Evolutionary conservation across 1,284 basidiomycete species (phyloP).

Genomic region (Pisolithus thermaeus): DNA sequence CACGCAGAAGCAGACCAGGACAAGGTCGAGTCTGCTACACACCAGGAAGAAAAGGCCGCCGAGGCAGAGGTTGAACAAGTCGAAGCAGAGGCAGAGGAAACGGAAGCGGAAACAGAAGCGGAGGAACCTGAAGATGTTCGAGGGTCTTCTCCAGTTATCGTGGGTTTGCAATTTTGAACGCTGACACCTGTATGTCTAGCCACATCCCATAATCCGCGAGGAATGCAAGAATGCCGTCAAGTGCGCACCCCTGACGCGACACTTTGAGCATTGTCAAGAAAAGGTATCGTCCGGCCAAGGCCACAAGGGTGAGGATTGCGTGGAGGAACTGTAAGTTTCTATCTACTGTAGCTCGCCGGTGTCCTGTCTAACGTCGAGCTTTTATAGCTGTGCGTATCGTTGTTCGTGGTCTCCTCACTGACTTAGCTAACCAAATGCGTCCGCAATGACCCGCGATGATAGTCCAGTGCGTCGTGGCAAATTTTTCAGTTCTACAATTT

Average conservation of each 20-base stretch:
- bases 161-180: neutral
- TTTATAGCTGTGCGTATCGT: slow-evolving; percentile 44
- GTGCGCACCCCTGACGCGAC: slow-evolving; percentile 70
- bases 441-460: slow-evolving; percentile 2
- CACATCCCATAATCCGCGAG: slow-evolving; percentile 63
- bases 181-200: slow-evolving; percentile 31
- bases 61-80: slow-evolving; percentile 38
- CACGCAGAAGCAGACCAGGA: slow-evolving; percentile 48
- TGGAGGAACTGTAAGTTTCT: slow-evolving; percentile 72
- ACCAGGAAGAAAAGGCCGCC: slow-evolving; percentile 24
- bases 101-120: slow-evolving; percentile 43
- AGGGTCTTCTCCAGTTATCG: slow-evolving; percentile 16
- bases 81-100: slow-evolving; percentile 25
- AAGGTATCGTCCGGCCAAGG: slow-evolving; percentile 79
- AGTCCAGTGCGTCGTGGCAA: slow-evolving; percentile 58
- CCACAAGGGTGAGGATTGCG: slow-evolving; percentile 85
- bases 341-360: slow-evolving; percentile 18
- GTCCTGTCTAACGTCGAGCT: slow-evolving; percentile 9
- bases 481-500: neutral
- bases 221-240: slow-evolving; percentile 68
- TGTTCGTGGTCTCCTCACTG: slow-evolving; percentile 6
- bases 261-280: slow-evolving; percentile 89
- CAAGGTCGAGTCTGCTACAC: slow-evolving; percentile 15
- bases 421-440: slow-evolving; percentile 11
- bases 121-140: slow-evolving; percentile 82